Conservation (phyloP, 2,329 filamentous ascomycete species). For the Pyrenophora seminiperda region DNA sequence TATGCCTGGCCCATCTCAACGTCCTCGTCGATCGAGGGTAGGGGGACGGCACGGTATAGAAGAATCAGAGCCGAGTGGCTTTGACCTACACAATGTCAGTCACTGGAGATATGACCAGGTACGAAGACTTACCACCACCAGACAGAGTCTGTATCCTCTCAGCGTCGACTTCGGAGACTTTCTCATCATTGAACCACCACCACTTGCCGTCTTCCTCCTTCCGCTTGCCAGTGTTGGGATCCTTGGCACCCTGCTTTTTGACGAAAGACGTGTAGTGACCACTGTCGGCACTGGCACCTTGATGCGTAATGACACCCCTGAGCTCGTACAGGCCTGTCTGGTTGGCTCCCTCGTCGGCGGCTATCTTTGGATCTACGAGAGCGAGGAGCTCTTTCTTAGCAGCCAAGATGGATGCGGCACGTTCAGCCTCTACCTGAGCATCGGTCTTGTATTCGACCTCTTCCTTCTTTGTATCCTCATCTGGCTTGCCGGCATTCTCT, state of each 20-base stretch:
- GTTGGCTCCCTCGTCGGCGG: constrained; percentile 81
- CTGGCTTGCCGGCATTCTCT: constrained; percentile 59
- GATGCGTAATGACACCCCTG: constrained; percentile 91
- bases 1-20: constrained; percentile 39
- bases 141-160: constrained; percentile 91
- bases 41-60: constrained; percentile 74
- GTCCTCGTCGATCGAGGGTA: constrained; percentile 63
- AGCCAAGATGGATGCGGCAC: constrained; percentile 71
- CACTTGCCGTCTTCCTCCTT: constrained; percentile 88
- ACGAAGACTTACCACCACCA: constrained; percentile 71
- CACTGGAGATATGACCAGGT: neutral
- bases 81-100: constrained; percentile 57
- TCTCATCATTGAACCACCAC: constrained; percentile 99
- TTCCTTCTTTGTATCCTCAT: constrained; percentile 69
- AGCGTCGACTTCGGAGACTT: constrained; percentile 85
- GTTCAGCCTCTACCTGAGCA: constrained; percentile 87
- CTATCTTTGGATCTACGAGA: constrained; percentile 75
- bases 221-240: constrained; percentile 76
- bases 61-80: constrained; percentile 82
- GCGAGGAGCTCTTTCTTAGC: constrained; percentile 88
- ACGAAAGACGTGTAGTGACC: constrained; percentile 98
- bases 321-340: constrained; percentile 95
- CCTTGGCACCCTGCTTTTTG: constrained; percentile 80
- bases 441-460: constrained; percentile 87
- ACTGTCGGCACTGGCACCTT: constrained; percentile 94